Evolutionary conservation across 371 early-diverging fungal genomes (phyloP), one percentile per base, ranked within the genome.

Genomic region (Saksenaea oblongispora): DNA sequence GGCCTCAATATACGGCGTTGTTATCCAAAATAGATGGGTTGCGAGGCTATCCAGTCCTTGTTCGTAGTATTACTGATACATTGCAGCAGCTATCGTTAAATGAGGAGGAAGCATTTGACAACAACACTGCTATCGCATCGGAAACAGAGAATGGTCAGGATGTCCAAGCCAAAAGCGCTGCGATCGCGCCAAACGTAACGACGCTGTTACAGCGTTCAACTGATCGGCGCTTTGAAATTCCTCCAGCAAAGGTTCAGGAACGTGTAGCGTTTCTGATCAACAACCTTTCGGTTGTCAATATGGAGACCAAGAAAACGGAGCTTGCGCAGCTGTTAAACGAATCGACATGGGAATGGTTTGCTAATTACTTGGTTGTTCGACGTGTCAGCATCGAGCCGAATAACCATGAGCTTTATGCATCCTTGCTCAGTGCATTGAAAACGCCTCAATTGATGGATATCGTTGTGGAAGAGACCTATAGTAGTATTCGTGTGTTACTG

Each of bases 221-320:
- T 1, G 64, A 63, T 14, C 62, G 56, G 54, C 53, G 65, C 8
- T 80, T 79, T 51, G 82, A 83, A 5, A 76, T 80, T 28, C 92
- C 98, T 0, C 66, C 82, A 24, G 91, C 92, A 60, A 83, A 83
- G 17, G 76, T 89, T 1, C 91, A 93, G 71, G 98, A 98, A 67
- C 92, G 93, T 73, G 89, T 98, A 17, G 85, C 96, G 11, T 98
- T 98, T 75, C 90, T 94, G 27, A 87, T 98, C 76, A 98, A 98
- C 82, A 98, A 98, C 65, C 72, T 98, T 4, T 89, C 97, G 22
- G 79, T 83, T 24, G 85, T 78, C 55, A 98, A 98, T 67, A 67
- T 98, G 34, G 91, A 86, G 7, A 75, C 78, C 22, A 98, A 98
- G 77, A 79, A 87, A 2, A 64, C 75, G 0, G 97, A 98, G 64